Percentiles rank a stretch among this genome's conserved stretches.
Conservation (phyloP, 2,329 filamentous ascomycete species). For the Ophiosphaerella herpotricha region DNA sequence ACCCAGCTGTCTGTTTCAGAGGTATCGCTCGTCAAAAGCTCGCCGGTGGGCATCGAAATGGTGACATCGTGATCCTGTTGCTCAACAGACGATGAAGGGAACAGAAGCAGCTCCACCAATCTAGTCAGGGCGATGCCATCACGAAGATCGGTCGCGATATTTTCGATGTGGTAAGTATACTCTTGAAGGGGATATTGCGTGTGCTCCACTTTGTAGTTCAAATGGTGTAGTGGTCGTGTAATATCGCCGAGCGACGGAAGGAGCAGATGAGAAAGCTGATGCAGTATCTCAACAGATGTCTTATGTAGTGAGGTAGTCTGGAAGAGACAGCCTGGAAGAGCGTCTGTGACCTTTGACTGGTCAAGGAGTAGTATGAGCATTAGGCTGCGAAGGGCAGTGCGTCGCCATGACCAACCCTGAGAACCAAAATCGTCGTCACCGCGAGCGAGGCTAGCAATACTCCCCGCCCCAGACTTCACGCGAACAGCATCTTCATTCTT, state of each 20-base stretch:
- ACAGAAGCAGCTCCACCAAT: slow-evolving; percentile 63
- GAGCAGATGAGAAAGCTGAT: slow-evolving; percentile 58
- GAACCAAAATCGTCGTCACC: slow-evolving; percentile 49
- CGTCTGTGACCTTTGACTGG: slow-evolving; percentile 51
- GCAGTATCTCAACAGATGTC: slow-evolving; percentile 59
- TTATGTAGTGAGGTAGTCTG: slow-evolving; percentile 58
- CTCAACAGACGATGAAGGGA: slow-evolving; percentile 40
- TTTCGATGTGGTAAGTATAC: slow-evolving; percentile 61
- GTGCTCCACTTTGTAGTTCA: slow-evolving; percentile 61
- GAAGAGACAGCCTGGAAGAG: slow-evolving; percentile 55
- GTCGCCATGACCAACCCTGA: slow-evolving; percentile 57
- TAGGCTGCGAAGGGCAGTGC: slow-evolving; percentile 61
- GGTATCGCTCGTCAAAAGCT: slow-evolving; percentile 48
- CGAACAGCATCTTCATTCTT: slow-evolving; percentile 60
- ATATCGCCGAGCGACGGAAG: slow-evolving; percentile 65
- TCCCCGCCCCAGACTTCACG: slow-evolving; percentile 43
- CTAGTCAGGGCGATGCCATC: slow-evolving; percentile 65
- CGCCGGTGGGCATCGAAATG: slow-evolving; percentile 52
- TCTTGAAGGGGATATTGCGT: slow-evolving; percentile 63
- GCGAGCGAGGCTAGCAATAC: slow-evolving; percentile 46
- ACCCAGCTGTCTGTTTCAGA: slow-evolving; percentile 49
- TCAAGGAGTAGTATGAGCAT: slow-evolving; percentile 66
- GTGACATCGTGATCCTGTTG: slow-evolving; percentile 49
- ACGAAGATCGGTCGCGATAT: slow-evolving; percentile 65
- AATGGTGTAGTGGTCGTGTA: slow-evolving; percentile 58